These are phyloP conservation scores for Trichoderma sp. DNA, from an alignment of 2,329 filamentous ascomycete genomes.

Conservation along the genomic window DNA sequence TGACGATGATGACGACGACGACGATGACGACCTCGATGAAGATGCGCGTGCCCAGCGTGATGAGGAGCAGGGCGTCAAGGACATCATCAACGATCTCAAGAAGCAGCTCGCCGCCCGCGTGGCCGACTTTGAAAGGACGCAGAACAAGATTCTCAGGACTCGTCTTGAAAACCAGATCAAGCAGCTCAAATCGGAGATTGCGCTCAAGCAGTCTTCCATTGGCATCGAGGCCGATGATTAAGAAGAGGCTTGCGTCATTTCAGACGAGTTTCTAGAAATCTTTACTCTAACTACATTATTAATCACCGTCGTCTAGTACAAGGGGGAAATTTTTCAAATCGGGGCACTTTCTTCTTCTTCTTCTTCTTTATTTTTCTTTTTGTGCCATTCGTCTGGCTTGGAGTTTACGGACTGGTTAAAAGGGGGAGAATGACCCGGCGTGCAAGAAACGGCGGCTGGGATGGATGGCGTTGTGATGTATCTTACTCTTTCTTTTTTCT, in stretches of 20 bases:
- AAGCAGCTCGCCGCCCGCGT: conserved; percentile 47
- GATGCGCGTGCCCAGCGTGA: conserved; percentile 49
- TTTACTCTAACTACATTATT: not conserved
- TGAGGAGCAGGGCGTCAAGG: conserved; percentile 52
- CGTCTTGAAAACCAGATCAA: conserved; percentile 51
- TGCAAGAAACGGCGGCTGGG: not conserved
- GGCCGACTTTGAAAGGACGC: conserved; percentile 42
- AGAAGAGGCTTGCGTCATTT: not conserved
- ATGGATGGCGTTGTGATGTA: not conserved
- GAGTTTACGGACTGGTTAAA: conserved; percentile 12
- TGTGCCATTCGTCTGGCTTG: not conserved
- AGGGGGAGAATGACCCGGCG: not conserved
- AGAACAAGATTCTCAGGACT: conserved; percentile 48
- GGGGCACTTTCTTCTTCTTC: not conserved
- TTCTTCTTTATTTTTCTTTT: not conserved
- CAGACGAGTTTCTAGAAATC: not conserved
- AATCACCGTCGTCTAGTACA: not conserved
- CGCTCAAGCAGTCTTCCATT: conserved; percentile 44
- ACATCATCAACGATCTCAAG: conserved; percentile 53
- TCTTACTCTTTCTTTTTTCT: not conserved
- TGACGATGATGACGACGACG: conserved; percentile 41
- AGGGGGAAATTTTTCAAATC: not conserved
- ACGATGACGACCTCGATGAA: conserved; percentile 53
- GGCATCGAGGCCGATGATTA: conserved; percentile 40
- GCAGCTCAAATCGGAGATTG: conserved; percentile 44